Percentiles rank a stretch among this genome's conserved stretches.
These are phyloP conservation scores for Podaxis sp. DNA, from an alignment of 768 basidiomycete species.

Conservation along the genomic window DNA sequence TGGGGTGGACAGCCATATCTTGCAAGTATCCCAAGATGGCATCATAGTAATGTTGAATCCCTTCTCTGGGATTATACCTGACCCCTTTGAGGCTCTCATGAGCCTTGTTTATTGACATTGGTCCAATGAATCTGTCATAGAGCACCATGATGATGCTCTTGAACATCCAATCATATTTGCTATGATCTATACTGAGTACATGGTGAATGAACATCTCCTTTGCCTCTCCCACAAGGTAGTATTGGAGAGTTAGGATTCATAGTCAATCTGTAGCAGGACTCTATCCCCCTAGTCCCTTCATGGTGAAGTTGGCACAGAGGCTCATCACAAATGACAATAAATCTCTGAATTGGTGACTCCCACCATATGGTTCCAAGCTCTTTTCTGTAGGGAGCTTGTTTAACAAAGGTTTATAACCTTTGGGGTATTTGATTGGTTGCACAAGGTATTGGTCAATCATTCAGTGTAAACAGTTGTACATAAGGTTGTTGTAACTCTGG, in stretches of 20 bases:
- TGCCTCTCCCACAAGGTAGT: neutral
- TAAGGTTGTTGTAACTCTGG: neutral
- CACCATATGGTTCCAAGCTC: neutral
- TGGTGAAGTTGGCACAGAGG: neutral
- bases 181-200: neutral
- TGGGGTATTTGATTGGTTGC: neutral
- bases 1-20: neutral
- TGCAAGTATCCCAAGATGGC: neutral
- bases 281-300: neutral
- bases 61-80: neutral
- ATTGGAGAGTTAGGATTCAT: neutral
- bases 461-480: neutral
- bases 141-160: neutral
- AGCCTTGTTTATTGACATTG: neutral
- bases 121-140: neutral
- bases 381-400: neutral
- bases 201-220: neutral
- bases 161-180: neutral
- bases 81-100: neutral
- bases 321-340: neutral
- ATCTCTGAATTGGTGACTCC: neutral
- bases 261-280: neutral
- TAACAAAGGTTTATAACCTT: neutral
- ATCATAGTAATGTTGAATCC: neutral
- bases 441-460: neutral